Evolutionary conservation across 108 stramenopile genomes (phyloP), one percentile per base, ranked within the genome.

Genomic region (Cyclotella kingstonii): DNA sequence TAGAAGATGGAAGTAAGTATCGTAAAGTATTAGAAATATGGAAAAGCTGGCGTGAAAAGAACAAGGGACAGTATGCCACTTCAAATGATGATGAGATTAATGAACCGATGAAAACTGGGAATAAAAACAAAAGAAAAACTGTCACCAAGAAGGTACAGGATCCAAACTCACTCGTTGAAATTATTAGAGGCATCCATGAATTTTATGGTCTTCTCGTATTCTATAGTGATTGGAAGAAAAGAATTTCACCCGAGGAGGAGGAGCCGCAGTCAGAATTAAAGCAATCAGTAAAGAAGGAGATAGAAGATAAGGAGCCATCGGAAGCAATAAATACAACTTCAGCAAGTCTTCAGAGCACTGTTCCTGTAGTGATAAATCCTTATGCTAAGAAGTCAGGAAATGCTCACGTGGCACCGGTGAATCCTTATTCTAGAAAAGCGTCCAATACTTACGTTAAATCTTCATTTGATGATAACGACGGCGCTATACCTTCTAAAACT

Each of bases 1-100:
- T 79, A 2, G 67, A 54, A 26, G 85, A 94, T 68, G 90, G 92
- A n/a, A 73, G 47, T 53, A 96, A 95, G 70, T 95, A 80, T 77
- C 63, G 64, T 27, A 78, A 77, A 28, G 89, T 87, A 19, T 18
- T 50, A 46, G 84, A 76, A 2, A 36, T 84, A 67, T 70, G 62
- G 35, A 79, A 79, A 29, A 50, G 10, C 14, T 72, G 61, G 55
- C 33, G 36, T 44, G 26, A 28, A n/a, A 69, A 66, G 52, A 25
- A 54, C 22, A 18, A 70, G 31, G 22, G 12, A 47, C 69, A 23
- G 3, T 53, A 60, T 15, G n/a, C 7, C 17, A 22, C 23, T 11
- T 42, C 48, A 10, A 60, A 36, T 19, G 12, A 33, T 19, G 45
- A 36, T 8, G 54, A 49, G 14, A 34, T n/a, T 18, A 33, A 57